Base-by-base conservation (phyloP, 129 eudicot species). In the Logfia minima region DNA sequence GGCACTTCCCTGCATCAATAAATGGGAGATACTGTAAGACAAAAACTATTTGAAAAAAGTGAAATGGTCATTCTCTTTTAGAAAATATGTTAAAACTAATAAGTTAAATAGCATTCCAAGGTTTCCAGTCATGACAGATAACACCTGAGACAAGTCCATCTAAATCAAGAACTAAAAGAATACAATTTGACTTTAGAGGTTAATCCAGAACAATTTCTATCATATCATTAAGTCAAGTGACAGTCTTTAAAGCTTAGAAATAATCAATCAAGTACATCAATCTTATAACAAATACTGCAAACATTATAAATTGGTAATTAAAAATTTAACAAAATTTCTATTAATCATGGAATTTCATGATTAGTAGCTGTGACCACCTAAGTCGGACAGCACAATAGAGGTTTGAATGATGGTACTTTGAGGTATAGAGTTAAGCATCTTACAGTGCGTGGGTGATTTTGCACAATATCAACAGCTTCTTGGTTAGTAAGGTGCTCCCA, bases 401-500 rank as follows among this genome's bases (percentile, higher is more conserved):
- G 51, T 39, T 5, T n/a, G 58, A 34, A 14, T 43, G 64, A 22
- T 4, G 4, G 56, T 26, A 55, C 24, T 21, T 19, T 58, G 63
- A 21, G 58, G 37, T 68, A 35, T 45, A 31, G 74, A 18, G 75
- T 68, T 62, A 14, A 41, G 62, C 53, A 70, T 31, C 92, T 93
- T 90, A 93, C 98, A 29, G 24, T 78, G 77, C 39, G 95, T 22
- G 91, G 92, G 73, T 87, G 81, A 71, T 84, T 93, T 78, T 90
- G 96, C 73, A 93, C 98, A 39, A 93, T 83, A 80, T 90, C 91
- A 72, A 93, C 98, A 14, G 98, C 98, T 76, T 88, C 97, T 83
- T 93, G 98, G 89, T 93, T 93, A 77, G 83, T 88, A 45, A 93
- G 88, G 78, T 93, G 98, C 87, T 93, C 98, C 98, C 98, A 93